A percentile compares a stretch with the other conserved stretches of the same genome.
Conservation (phyloP, 257 asterid genomes). For the Solanum habrochaites region DNA sequence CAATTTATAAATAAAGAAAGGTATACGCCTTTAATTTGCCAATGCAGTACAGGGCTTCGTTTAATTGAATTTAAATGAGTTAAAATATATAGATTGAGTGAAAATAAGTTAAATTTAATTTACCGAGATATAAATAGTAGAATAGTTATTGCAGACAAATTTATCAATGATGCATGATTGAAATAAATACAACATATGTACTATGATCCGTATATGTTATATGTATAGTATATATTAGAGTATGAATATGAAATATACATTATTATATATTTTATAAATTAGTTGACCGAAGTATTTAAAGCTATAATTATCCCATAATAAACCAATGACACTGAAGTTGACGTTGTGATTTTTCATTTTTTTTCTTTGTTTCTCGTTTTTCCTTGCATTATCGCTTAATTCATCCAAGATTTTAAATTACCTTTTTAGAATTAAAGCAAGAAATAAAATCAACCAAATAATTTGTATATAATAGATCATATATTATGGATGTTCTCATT, state of each 20-base stretch:
- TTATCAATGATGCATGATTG: too few relatives aligned
- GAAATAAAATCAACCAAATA: neutral
- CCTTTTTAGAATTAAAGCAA: neutral
- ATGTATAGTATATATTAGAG: too few relatives aligned
- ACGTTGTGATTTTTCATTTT: neutral
- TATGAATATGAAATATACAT: too few relatives aligned
- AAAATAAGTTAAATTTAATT: neutral
- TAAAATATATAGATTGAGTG: neutral
- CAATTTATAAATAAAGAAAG: neutral
- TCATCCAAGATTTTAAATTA: neutral
- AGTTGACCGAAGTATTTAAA: neutral
- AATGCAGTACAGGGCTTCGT: too few relatives aligned
- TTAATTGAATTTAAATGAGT: too few relatives aligned
- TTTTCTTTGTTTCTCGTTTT: neutral
- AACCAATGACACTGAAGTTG: neutral
- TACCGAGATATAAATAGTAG: neutral
- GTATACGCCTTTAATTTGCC: neutral
- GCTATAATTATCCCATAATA: neutral
- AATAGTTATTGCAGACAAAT: too few relatives aligned
- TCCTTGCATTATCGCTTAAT: neutral
- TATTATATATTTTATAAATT: too few relatives aligned
- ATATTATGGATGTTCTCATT: neutral
- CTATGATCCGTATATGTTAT: too few relatives aligned
- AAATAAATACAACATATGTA: too few relatives aligned
- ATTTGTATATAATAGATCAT: neutral